Evolutionary conservation across 768 basidiomycete genomes (phyloP), one percentile per base, ranked within the genome.

Genomic region (Hygrophoropsis aurantiaca): DNA sequence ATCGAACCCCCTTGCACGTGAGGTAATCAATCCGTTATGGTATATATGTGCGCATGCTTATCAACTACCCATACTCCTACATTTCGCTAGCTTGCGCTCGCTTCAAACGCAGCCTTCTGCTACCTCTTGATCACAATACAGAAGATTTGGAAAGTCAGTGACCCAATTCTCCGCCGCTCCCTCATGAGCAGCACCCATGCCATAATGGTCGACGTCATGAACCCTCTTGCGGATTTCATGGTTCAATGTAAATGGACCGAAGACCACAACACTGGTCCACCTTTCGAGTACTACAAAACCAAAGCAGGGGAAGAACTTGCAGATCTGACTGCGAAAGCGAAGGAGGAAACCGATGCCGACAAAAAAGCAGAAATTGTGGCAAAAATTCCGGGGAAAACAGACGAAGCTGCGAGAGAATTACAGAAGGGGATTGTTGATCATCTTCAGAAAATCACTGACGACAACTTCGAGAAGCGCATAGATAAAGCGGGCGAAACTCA

Each of bases 81-180:
- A n/a, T 11, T 46, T 18, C 35, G 6, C 32, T 39, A 49, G 56
- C 51, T 57, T 15, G 43, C 50, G 15, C 44, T 52, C 20, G 56
- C 56, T 5, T 34, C 49, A n/a, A 41, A 57, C 33, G 53, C 56
- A 11, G 20, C 47, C 11, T 57, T 55, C 40, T 57, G 56, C 45
- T 57, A 57, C 34, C 40, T 57, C 13, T 37, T 57, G 23, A 38
- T 44, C 24, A 55, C 54, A 18, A 48, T 57, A 34, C 46, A 57
- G 37, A 41, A 37, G 23, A 38, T 24, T 11, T 55, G 54, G 50
- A 45, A 39, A 23, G 46, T 25, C 11, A 16, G 11, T 3, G 27
- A 51, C 35, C 50, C 15, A 19, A 20, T 36, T 21, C n/a, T 40
- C 19, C 53, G 54, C n/a, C 42, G 39, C 1, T 18, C 23, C 15